These are phyloP conservation scores for Hippophae tibetana DNA, from an alignment of 306 rosid species.

Conservation along the genomic window DNA sequence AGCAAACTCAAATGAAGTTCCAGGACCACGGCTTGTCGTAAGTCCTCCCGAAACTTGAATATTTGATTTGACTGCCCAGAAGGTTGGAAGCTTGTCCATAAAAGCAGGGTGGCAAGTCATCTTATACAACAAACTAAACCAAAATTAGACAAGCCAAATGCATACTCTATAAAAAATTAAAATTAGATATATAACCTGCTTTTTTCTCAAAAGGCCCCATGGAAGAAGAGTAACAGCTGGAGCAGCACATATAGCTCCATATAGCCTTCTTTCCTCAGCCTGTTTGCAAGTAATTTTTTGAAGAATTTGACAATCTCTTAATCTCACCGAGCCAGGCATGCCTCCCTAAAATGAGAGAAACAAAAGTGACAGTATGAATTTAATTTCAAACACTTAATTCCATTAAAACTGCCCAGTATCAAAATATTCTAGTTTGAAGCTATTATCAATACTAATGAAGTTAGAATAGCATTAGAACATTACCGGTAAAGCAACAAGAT, in stretches of 20 bases:
- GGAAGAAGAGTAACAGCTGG: conserved; percentile 93
- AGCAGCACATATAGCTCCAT: conserved; percentile 93
- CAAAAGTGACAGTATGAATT: not conserved
- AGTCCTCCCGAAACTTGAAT: conserved; percentile 81
- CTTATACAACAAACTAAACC: conserved; percentile 51
- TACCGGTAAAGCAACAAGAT: conserved; percentile 88
- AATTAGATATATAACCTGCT: conserved; percentile 45
- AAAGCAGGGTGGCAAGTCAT: conserved; percentile 93
- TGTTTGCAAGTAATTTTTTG: conserved; percentile 61
- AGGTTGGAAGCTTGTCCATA: conserved; percentile 75
- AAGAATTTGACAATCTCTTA: conserved; percentile 68
- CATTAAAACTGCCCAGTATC: not conserved
- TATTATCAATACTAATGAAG: not conserved
- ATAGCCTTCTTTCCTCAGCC: conserved; percentile 72
- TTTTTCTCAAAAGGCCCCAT: conserved; percentile 81
- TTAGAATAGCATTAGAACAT: conserved; percentile 12
- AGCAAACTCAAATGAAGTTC: conserved; percentile 74
- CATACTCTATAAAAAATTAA: not conserved
- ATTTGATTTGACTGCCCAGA: conserved; percentile 87
- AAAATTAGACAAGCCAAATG: conserved; percentile 35
- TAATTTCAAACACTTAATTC: not conserved
- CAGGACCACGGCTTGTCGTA: conserved; percentile 94
- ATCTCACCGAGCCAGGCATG: conserved; percentile 90
- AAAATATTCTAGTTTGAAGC: not conserved
- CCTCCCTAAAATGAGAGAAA: conserved; percentile 49